Conservation (phyloP, 2,329 filamentous ascomycete genomes). For the Biscogniauxia marginata region DNA sequence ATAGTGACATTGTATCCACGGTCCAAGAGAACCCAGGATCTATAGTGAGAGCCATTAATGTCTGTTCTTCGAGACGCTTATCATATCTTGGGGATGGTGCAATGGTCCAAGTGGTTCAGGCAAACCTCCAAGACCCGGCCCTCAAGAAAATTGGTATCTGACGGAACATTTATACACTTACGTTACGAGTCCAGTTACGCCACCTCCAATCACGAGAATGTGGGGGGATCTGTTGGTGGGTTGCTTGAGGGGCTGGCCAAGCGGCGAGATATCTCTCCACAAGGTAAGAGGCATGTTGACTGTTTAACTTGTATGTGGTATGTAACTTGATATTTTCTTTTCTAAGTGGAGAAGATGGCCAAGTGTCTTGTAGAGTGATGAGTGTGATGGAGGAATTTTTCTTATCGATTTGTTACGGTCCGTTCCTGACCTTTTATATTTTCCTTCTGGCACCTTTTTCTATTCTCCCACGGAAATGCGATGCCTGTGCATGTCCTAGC, state of each 20-base stretch:
- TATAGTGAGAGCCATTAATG: conserved; percentile 11
- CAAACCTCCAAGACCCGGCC: neutral
- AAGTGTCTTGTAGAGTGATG: neutral
- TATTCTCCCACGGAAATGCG: neutral
- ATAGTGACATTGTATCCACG: conserved; percentile 45
- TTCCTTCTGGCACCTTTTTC: no score
- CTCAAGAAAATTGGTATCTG: neutral
- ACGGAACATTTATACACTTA: conserved; percentile 18
- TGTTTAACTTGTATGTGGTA: neutral
- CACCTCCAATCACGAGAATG: conserved; percentile 32
- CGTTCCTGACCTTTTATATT: no score
- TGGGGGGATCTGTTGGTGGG: conserved; percentile 30
- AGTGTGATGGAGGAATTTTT: conserved; percentile 3
- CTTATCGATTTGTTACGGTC: no score
- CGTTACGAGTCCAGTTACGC: conserved; percentile 32
- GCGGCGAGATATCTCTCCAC: conserved; percentile 33
- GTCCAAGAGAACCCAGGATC: conserved; percentile 43
- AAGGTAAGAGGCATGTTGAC: conserved; percentile 30
- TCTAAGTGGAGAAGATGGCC: conserved; percentile 1
- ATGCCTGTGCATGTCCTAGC: neutral
- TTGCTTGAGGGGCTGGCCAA: conserved; percentile 25
- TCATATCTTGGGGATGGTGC: neutral
- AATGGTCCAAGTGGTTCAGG: neutral
- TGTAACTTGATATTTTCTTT: neutral
- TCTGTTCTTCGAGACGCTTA: neutral